phyloP scores from a whole-genome alignment of 2,329 filamentous ascomycete genomes.

The Fusarium keratoplasticum region DNA sequence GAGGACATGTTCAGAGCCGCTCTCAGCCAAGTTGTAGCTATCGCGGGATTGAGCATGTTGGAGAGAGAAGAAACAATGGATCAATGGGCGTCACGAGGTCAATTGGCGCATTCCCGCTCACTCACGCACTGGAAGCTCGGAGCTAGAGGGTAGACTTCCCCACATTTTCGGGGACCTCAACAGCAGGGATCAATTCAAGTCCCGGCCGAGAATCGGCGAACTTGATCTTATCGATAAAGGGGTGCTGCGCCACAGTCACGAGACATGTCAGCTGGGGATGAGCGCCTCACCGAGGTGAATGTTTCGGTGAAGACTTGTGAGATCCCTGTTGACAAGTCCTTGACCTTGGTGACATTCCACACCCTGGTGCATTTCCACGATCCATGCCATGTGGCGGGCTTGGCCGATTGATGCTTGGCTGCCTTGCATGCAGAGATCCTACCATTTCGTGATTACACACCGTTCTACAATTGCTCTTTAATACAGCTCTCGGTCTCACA shows the following conservation, averaged over 20 bases:
- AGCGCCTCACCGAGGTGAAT: conserved; percentile 18
- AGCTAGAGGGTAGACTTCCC: not conserved
- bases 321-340: not conserved
- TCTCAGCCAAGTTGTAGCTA: conserved; percentile 15
- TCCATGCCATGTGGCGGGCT: not conserved
- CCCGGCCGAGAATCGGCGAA: conserved; percentile 24
- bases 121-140: not conserved
- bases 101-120: conserved; percentile 29
- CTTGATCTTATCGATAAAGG: not conserved
- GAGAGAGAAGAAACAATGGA: conserved; percentile 29
- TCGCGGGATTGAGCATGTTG: conserved; percentile 40
- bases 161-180: conserved; percentile 3
- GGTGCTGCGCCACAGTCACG: conserved; percentile 14
- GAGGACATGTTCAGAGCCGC: conserved; percentile 34
- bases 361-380: not conserved
- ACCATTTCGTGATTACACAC: not conserved
- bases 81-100: conserved; percentile 20
- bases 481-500: not conserved
- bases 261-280: not conserved
- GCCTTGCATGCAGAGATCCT: not conserved
- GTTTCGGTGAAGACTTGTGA: conserved; percentile 10
- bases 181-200: conserved; percentile 26
- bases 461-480: not conserved
- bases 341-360: not conserved
- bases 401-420: not conserved